These are phyloP conservation scores for Aureobasidium namibiae DNA, from an alignment of 2,329 filamentous ascomycete genomes.

Conservation along the genomic window DNA sequence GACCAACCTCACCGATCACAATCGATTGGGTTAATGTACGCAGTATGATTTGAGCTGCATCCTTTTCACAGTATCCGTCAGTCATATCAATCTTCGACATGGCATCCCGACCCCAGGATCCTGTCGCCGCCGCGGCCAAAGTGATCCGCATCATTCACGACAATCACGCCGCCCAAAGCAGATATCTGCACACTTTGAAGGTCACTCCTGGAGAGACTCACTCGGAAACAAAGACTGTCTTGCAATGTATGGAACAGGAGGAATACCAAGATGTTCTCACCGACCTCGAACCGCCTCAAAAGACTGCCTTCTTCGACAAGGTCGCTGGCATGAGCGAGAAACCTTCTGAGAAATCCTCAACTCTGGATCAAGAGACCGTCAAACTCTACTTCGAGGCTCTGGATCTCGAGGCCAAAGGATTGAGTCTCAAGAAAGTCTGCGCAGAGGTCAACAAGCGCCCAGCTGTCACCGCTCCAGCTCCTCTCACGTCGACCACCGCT, in stretches of 20 bases:
- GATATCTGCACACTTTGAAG: neutral
- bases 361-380: neutral
- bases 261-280: slow-evolving; percentile 14
- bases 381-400: slow-evolving; percentile 6
- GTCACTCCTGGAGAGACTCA: neutral
- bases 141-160: slow-evolving; percentile 5
- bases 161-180: slow-evolving; percentile 2
- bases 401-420: neutral
- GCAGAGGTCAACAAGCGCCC: neutral
- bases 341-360: neutral
- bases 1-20: neutral
- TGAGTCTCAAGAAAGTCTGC: slow-evolving; percentile 6
- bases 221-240: neutral
- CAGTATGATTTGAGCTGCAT: neutral
- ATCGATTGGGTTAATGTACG: neutral
- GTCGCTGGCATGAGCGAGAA: neutral
- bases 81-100: neutral
- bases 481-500: neutral
- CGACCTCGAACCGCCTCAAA: slow-evolving; percentile 7
- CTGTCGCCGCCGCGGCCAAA: slow-evolving; percentile 1
- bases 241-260: neutral
- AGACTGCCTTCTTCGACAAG: neutral
- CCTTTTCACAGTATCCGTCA: neutral
- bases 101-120: neutral
- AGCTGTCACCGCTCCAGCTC: neutral